Evolutionary conservation across 2,329 filamentous ascomycete genomes (phyloP).

Genomic region (Amesomyces nigricolor): DNA sequence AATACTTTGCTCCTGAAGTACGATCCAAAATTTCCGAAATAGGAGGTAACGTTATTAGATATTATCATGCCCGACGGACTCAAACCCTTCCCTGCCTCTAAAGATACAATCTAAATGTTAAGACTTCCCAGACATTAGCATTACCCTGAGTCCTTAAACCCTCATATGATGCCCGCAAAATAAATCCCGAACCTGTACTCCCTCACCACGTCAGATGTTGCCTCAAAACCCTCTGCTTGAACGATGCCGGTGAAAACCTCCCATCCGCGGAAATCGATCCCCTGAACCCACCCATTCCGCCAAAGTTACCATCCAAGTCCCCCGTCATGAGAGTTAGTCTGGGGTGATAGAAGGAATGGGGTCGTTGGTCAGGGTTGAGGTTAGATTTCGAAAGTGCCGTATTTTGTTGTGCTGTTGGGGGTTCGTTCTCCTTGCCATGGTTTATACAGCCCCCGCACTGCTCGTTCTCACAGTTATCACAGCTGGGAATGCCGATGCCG

Average conservation of each 20-base stretch:
- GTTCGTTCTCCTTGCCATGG: background rate
- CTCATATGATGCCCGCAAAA: too few species aligned
- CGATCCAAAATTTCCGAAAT: too few species aligned
- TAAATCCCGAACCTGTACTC: background rate
- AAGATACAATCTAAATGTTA: too few species aligned
- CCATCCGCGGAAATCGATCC: background rate
- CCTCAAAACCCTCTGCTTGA: slow-evolving; percentile 24
- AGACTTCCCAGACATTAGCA: too few species aligned
- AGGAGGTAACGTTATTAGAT: too few species aligned
- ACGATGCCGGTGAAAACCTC: slow-evolving; percentile 24
- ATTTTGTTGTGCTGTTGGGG: too few species aligned
- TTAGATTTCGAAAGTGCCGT: too few species aligned
- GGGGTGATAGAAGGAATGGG: background rate
- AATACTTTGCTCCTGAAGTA: too few species aligned
- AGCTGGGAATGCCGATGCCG: slow-evolving; percentile 19
- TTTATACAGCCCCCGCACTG: background rate
- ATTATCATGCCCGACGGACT: too few species aligned
- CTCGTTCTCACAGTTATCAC: slow-evolving; percentile 13
- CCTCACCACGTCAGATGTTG: background rate
- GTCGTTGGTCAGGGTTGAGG: too few species aligned
- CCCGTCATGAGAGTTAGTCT: slow-evolving; percentile 12
- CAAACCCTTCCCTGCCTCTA: too few species aligned
- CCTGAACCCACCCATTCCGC: background rate
- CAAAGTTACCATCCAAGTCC: background rate
- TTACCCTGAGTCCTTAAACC: too few species aligned